Percentiles rank a stretch among this genome's conserved stretches.
Conservation (phyloP, 768 basidiomycete species). For the Pulveroboletus frians region DNA sequence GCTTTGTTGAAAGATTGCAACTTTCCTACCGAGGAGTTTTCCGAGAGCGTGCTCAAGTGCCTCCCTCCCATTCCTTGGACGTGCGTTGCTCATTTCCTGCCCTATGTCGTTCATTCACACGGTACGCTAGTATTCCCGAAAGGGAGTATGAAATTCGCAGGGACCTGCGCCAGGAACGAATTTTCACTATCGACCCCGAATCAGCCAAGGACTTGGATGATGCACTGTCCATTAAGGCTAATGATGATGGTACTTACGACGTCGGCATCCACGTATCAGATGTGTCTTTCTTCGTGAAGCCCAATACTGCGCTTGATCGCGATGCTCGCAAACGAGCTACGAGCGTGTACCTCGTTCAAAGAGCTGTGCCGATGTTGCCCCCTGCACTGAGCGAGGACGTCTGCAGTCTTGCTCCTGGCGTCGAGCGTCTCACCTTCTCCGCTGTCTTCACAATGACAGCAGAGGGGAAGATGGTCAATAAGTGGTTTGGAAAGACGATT, state of each 20-base stretch:
- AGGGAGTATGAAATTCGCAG: conserved; percentile 82
- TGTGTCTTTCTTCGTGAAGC: conserved; percentile 91
- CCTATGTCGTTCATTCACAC: conserved; percentile 7
- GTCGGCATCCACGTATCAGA: conserved; percentile 96
- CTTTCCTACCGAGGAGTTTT: conserved; percentile 96
- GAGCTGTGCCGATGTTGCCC: conserved; percentile 95
- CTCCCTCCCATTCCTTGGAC: conserved; percentile 94
- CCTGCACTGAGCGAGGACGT: conserved; percentile 88
- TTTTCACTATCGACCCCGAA: conserved; percentile 92
- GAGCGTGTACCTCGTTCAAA: conserved; percentile 94
- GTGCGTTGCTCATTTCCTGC: conserved; percentile 38
- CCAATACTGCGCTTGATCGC: conserved; percentile 94
- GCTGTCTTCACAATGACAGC: conserved; percentile 79
- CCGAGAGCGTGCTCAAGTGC: conserved; percentile 92
- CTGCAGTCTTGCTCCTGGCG: conserved; percentile 84
- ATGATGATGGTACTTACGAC: conserved; percentile 90
- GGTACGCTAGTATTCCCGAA: conserved; percentile 66
- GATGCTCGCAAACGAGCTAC: conserved; percentile 97
- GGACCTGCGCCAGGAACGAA: conserved; percentile 77
- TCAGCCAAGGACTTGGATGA: conserved; percentile 92
- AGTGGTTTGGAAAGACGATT: conserved; percentile 91
- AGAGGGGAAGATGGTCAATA: conserved; percentile 78
- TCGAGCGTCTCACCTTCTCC: conserved; percentile 89
- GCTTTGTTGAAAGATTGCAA: conserved; percentile 98
- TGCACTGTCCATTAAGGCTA: conserved; percentile 81